Evolutionary conservation across 2,329 filamentous ascomycete species (phyloP).

Genomic region (Balansia obtecta): DNA sequence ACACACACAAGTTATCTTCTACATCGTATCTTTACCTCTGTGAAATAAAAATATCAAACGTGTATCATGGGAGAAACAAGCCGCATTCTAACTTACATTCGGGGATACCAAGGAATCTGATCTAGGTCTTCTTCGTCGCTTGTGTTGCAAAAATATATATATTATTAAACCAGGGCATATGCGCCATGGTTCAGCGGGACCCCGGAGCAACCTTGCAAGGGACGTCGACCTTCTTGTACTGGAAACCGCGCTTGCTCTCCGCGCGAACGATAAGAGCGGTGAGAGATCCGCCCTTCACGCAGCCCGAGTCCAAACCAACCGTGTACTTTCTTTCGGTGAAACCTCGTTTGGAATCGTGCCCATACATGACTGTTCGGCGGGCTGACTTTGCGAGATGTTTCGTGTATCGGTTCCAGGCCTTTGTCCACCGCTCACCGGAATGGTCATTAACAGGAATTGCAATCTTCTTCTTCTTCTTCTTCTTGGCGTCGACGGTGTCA

Average conservation of each 20-base stretch:
- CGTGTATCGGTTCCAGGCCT: constrained; percentile 45
- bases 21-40: too few species aligned
- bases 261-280: constrained; percentile 65
- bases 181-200: background rate
- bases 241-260: constrained; percentile 18
- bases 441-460: constrained; percentile 28
- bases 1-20: too few species aligned
- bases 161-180: background rate
- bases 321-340: constrained; percentile 52
- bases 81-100: too few species aligned
- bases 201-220: constrained; percentile 17
- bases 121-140: background rate
- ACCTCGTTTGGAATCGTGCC: constrained; percentile 68
- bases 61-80: too few species aligned
- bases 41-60: too few species aligned
- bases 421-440: constrained; percentile 54
- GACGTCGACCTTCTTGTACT: constrained; percentile 28
- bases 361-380: constrained; percentile 66
- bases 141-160: background rate
- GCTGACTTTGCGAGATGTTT: constrained; percentile 16
- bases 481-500: constrained; percentile 4
- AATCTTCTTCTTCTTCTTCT: constrained; percentile 14
- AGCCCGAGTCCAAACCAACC: constrained; percentile 77
- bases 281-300: constrained; percentile 61
- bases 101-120: background rate